Evolutionary conservation across 164 flowering plant genomes (phyloP).

Genomic region (Annona squamosa): DNA sequence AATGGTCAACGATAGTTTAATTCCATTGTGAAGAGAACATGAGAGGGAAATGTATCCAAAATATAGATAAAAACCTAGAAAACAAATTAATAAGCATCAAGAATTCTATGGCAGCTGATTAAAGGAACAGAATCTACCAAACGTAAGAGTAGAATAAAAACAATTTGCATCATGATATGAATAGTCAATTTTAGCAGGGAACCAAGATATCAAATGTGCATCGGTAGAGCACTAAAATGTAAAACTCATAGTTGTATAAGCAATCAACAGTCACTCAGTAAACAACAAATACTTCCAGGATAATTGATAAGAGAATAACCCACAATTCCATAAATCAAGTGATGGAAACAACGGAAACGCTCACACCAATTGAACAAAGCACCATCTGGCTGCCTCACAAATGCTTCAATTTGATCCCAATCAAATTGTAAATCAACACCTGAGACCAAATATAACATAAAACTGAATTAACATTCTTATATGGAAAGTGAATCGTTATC

Average conservation of each 20-base stretch:
- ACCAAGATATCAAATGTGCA: not conserved
- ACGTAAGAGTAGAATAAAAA: not conserved
- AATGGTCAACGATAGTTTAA: no score
- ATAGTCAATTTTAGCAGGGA: not conserved
- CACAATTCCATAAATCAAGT: constrained; percentile 75
- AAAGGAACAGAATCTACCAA: not conserved
- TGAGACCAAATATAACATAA: constrained; percentile 19
- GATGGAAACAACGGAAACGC: constrained; percentile 67
- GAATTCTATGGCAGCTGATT: not conserved
- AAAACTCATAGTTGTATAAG: constrained; percentile 51
- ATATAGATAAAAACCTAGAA: no score
- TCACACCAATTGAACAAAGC: constrained; percentile 95
- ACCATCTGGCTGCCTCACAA: constrained; percentile 80
- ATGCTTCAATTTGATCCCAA: constrained; percentile 80
- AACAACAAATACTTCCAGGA: not conserved
- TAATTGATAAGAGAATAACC: constrained; percentile 20
- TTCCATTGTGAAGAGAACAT: not conserved
- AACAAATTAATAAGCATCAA: not conserved
- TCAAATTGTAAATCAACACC: constrained; percentile 91
- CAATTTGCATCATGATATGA: not conserved
- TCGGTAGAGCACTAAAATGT: not conserved
- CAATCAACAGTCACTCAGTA: not conserved
- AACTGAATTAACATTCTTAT: not conserved
- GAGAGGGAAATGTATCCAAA: not conserved
- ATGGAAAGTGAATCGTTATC: not conserved